Evolutionary conservation across 345 rosid species (phyloP), one percentile per base, ranked within the genome.

Genomic region (Aurinia saxatilis): DNA sequence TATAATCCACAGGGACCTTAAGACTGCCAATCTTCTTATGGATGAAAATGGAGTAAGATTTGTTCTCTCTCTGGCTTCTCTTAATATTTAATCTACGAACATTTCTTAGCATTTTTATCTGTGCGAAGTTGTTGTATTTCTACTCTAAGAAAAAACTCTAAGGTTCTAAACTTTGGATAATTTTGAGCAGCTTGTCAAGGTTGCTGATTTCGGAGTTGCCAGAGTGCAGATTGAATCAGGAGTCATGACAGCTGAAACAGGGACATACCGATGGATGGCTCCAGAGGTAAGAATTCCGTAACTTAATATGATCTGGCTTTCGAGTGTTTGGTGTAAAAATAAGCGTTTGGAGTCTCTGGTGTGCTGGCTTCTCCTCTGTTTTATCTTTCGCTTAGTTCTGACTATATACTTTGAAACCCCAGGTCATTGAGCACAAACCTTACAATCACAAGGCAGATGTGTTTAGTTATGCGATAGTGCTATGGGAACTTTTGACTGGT

Each of bases 251-350:
- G 96, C 96, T 65, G 98, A 88, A 81, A 91, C 96, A 50, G 98
- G 99, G 73, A 93, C 99, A 23, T 93, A 93, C 81, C 87, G 97
- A 42, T 93, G 99, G 99, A 93, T 93, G 97, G 97, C 96, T 74
- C 99, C 99, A 27, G 97, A 93, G 90, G 97, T 87, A 65, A 65
- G 72, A 37, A 50, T 59, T 10, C 50, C 7, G 23, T 38, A n/a
- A 37, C 50, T 57, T 17, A 39, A 21, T 50, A 21, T 21, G 25
- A 34, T 42, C 39, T 25, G 16, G 15, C 33, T 16, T 49, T 35
- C 7, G 31, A 0, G 23, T 57, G 47, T 37, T 12, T 42, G 13
- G 45, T 49, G 45, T 41, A 14, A 33, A 62, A 12, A 36, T 18
- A 53, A 21, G 23, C 23, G 35, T 12, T 45, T 50, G 14, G 41